These are phyloP conservation scores for Entrophospora sp. DNA, from an alignment of 192 early-diverging fungal genomes.

Conservation along the genomic window DNA sequence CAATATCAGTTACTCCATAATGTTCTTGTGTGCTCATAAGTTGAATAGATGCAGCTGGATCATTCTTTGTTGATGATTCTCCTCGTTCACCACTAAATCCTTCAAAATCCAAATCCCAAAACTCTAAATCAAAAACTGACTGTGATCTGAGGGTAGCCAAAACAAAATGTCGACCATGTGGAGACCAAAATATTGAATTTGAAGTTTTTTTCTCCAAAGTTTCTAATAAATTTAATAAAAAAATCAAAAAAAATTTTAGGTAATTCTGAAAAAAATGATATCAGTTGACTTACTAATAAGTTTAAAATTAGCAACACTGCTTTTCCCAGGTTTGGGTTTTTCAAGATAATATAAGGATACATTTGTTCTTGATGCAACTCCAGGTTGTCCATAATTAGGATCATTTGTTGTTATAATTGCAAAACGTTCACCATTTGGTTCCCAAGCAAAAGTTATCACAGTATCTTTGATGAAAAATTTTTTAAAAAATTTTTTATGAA, in stretches of 20 bases:
- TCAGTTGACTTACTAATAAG: constrained; percentile 47
- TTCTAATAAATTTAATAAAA: constrained; percentile 34
- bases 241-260: not conserved
- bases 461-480: constrained; percentile 18
- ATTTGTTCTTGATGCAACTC: constrained; percentile 50
- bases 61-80: constrained; percentile 46
- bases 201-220: constrained; percentile 71
- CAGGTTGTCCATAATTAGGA: constrained; percentile 39
- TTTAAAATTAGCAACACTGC: constrained; percentile 64
- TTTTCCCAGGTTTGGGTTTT: constrained; percentile 41
- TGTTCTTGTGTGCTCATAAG: constrained; percentile 76
- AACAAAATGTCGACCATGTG: constrained; percentile 87
- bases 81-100: constrained; percentile 35
- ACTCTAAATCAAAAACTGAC: constrained; percentile 77
- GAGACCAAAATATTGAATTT: constrained; percentile 89
- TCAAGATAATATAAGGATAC: constrained; percentile 84
- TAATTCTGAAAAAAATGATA: not conserved
- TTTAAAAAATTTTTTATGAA: not conserved
- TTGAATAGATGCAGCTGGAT: constrained; percentile 45
- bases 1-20: constrained; percentile 90
- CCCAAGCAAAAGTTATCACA: constrained; percentile 89
- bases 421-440: constrained; percentile 86
- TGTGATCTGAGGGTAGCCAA: constrained; percentile 74
- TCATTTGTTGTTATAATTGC: constrained; percentile 78
- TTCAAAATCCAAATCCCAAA: constrained; percentile 86